Evolutionary conservation across 139 green algal species (phyloP).

Genomic region (Eudorina sp.): DNA sequence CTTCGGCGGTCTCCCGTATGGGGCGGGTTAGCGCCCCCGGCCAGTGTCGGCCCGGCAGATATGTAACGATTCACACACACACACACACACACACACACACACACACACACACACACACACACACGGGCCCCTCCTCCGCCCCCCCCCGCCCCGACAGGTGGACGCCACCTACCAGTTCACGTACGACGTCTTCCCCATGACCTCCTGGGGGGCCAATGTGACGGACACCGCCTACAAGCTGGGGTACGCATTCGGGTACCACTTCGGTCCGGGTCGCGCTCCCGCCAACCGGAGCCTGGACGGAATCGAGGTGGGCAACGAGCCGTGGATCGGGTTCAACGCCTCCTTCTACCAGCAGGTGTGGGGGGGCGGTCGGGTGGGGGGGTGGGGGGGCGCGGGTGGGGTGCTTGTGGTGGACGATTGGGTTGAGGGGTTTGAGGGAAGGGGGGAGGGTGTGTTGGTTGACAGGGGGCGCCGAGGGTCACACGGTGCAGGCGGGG

Average conservation of each 20-base stretch:
- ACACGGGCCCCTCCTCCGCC: no score
- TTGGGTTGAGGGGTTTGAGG: not conserved
- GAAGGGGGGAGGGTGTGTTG: no score
- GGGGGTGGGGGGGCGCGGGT: not conserved
- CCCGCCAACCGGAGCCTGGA: constrained; percentile 38
- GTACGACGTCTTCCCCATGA: constrained; percentile 5
- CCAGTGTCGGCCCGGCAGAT: no score
- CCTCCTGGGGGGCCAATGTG: constrained; percentile 41
- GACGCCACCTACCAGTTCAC: constrained; percentile 48
- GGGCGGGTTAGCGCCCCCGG: no score
- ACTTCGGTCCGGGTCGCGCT: constrained; percentile 47
- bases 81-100: no score
- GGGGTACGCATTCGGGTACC: constrained; percentile 42
- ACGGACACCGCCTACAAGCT: constrained; percentile 46
- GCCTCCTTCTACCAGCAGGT: constrained; percentile 35
- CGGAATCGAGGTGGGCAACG: constrained; percentile 52
- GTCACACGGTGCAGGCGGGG: no score
- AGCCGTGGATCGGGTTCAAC: constrained; percentile 53
- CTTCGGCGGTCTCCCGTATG: no score
- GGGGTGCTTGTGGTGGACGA: not conserved
- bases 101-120: no score
- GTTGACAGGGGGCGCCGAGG: no score
- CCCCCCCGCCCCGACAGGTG: constrained; percentile 28
- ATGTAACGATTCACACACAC: no score
- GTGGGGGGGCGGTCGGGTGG: not conserved